These are phyloP conservation scores for Carex parvula DNA, from an alignment of 176 grass and related monocot genomes.

Conservation along the genomic window DNA sequence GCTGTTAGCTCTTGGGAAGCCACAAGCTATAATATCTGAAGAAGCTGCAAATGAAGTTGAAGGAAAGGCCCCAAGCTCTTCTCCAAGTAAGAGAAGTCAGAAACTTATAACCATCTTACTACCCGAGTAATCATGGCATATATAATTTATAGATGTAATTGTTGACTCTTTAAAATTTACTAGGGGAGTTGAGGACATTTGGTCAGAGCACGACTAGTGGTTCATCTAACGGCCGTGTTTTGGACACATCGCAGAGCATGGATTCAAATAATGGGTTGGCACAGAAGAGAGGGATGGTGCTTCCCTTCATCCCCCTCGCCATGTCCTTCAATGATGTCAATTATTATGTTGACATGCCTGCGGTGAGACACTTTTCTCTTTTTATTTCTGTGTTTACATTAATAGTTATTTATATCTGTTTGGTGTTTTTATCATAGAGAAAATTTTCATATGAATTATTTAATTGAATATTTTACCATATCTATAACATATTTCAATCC, in stretches of 20 bases:
- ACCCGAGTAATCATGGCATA: conserved; percentile 15
- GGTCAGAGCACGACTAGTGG: conserved; percentile 31
- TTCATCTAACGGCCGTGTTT: conserved; percentile 42
- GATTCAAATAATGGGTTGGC: conserved; percentile 56
- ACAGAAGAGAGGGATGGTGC: conserved; percentile 90
- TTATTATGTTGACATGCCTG: conserved; percentile 97
- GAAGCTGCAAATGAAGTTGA: conserved; percentile 70
- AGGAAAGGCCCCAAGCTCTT: conserved; percentile 20
- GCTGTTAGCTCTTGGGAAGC: conserved; percentile 74
- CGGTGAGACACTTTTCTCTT: conserved; percentile 45
- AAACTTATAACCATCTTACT: conserved; percentile 39
- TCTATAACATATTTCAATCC: background rate
- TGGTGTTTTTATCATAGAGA: conserved; percentile 2
- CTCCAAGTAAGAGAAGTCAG: conserved; percentile 18
- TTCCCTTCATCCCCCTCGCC: conserved; percentile 83
- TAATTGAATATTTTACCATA: background rate
- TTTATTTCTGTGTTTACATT: conserved; percentile 27
- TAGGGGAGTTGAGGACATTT: conserved; percentile 67
- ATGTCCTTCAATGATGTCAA: conserved; percentile 94
- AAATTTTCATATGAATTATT: conserved; percentile 2
- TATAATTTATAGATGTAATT: conserved; percentile 24
- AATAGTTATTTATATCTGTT: background rate
- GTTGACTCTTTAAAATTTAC: conserved; percentile 27
- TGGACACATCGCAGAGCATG: conserved; percentile 43
- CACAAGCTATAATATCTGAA: conserved; percentile 98